Conservation (phyloP, 441 rosid species). For the Eutrema salsugineum region DNA sequence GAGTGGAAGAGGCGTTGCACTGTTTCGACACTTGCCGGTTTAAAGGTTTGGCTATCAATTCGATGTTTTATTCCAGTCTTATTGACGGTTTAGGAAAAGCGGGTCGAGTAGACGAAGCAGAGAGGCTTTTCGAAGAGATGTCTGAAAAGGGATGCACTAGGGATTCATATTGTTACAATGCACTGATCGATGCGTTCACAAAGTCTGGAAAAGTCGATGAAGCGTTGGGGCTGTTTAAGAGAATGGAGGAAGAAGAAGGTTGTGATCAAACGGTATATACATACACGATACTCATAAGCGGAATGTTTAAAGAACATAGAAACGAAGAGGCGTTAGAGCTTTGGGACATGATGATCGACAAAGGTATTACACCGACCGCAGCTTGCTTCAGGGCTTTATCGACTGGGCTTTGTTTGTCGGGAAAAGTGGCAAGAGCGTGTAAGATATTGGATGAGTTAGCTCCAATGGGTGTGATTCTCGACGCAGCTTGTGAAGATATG, state of each 20-base stretch:
- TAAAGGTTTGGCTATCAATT: conserved; percentile 56
- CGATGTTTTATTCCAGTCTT: conserved; percentile 74
- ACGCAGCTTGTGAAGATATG: conserved; percentile 87
- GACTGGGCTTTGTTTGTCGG: conserved; percentile 76
- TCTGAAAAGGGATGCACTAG: conserved; percentile 50
- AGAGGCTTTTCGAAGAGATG: conserved; percentile 78
- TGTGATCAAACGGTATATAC: conserved; percentile 80
- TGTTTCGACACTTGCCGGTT: conserved; percentile 46
- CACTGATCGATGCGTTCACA: conserved; percentile 67
- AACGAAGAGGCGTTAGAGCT: conserved; percentile 78
- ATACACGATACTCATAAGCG: conserved; percentile 66
- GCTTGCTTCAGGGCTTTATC: conserved; percentile 78
- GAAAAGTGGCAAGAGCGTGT: conserved; percentile 89
- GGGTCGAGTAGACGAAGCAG: conserved; percentile 76
- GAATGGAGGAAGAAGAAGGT: conserved; percentile 77
- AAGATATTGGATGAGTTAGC: conserved; percentile 87
- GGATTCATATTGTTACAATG: conserved; percentile 86
- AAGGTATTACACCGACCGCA: conserved; percentile 80
- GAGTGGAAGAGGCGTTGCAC: conserved; percentile 68
- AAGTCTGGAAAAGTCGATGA: conserved; percentile 63
- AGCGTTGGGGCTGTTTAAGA: conserved; percentile 51
- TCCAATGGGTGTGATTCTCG: conserved; percentile 81
- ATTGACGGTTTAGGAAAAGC: conserved; percentile 91
- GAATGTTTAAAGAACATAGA: conserved; percentile 62
- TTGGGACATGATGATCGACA: conserved; percentile 83